Conservation (phyloP, 2,329 filamentous ascomycete genomes). For the Diaporthe ampelina region DNA sequence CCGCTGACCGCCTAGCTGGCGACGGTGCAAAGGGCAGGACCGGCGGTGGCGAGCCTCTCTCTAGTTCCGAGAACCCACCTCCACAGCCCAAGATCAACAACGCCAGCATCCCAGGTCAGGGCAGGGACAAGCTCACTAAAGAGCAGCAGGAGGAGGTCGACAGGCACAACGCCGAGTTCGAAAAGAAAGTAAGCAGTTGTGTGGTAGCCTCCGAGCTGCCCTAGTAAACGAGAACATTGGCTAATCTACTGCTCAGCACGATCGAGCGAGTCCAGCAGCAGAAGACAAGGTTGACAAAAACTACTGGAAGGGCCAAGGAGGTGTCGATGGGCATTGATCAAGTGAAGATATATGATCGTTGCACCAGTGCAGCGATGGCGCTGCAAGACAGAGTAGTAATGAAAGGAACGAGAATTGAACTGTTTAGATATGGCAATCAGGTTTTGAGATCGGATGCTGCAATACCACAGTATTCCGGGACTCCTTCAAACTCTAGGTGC, state of each 20-base stretch:
- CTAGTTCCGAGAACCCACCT: slow-evolving; percentile 51
- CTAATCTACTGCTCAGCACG: slow-evolving; percentile 53
- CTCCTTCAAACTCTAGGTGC: neutral
- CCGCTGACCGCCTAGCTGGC: slow-evolving; percentile 43
- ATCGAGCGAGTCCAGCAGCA: slow-evolving; percentile 56
- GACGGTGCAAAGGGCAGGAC: slow-evolving; percentile 53
- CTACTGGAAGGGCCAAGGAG: slow-evolving; percentile 61
- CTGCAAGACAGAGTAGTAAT: neutral
- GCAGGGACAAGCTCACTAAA: slow-evolving; percentile 55
- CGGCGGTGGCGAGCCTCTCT: slow-evolving; percentile 55
- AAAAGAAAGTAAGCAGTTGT: slow-evolving; percentile 51
- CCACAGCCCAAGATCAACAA: slow-evolving; percentile 67
- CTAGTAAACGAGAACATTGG: neutral
- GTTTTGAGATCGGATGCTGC: neutral
- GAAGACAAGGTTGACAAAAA: slow-evolving; percentile 68
- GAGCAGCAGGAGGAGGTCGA: slow-evolving; percentile 71
- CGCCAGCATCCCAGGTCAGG: slow-evolving; percentile 56
- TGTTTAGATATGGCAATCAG: neutral
- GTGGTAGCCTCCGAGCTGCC: neutral
- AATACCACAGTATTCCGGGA: neutral
- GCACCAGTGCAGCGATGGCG: neutral
- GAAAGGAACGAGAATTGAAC: neutral
- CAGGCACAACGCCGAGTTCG: slow-evolving; percentile 71
- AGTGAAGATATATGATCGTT: neutral
- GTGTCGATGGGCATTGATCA: slow-evolving; percentile 9